Evolutionary conservation across 2,329 filamentous ascomycete genomes (phyloP).

Genomic region (Hypoxylon sp.): DNA sequence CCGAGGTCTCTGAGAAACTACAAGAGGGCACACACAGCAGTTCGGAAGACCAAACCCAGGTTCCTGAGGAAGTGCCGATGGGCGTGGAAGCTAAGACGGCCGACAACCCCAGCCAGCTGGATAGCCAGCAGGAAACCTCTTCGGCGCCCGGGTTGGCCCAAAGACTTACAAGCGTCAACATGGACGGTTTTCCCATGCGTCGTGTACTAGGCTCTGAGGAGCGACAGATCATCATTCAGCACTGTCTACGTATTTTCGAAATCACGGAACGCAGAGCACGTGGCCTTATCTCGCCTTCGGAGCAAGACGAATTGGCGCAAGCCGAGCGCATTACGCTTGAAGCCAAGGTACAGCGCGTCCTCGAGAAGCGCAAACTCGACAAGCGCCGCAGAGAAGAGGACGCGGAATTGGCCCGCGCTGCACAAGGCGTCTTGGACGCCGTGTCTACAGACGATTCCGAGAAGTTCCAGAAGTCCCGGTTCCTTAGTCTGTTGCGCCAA

Average conservation of each 20-base stretch:
- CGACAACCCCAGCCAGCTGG: background rate
- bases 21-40: background rate
- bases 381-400: constrained; percentile 61
- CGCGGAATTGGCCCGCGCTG: constrained; percentile 80
- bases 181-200: no score
- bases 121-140: no score
- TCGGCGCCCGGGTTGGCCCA: no score
- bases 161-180: no score
- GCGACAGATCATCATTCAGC: no score
- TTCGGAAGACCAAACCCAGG: background rate
- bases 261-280: no score
- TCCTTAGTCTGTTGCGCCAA: constrained; percentile 81
- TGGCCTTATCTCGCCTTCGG: no score
- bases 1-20: background rate
- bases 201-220: no score
- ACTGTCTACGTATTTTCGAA: no score
- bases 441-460: constrained; percentile 77
- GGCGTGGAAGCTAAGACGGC: background rate
- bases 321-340: no score
- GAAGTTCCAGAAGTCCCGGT: constrained; percentile 85
- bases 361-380: background rate
- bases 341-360: background rate
- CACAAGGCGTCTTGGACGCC: constrained; percentile 77
- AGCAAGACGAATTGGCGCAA: no score
- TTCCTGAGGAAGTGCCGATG: background rate